Evolutionary conservation across 768 basidiomycete species (phyloP), one percentile per base, ranked within the genome.

Genomic region (Pleurotus ostreatus): DNA sequence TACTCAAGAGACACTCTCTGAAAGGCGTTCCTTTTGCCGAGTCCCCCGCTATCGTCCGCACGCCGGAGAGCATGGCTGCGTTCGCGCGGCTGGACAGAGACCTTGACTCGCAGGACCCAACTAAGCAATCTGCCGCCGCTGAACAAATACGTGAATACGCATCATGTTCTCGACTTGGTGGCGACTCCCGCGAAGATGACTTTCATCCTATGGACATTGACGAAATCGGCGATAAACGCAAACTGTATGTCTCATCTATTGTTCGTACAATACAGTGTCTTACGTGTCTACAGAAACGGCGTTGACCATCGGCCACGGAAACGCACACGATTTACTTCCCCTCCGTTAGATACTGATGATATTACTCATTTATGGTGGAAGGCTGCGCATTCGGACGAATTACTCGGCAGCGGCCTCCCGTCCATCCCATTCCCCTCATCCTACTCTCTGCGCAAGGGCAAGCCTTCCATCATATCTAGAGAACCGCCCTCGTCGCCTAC

Each of bases 281-380:
- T 54, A 20, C 11, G 22, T n/a, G 16, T 46, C 45, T 57, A 48
- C 46, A 72, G 70, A 56, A 75, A 70, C 56, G 73, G 71, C 9
- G 38, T 70, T 63, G 76, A 77, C 45, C 61, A 70, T 54, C 79
- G 84, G 39, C 81, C 86, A 6, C 78, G 80, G 39, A 92, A 91
- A 70, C 84, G 86, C 39, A 70, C 74, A 11, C 80, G 86, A 34
- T 77, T 78, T 20, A 74, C 69, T 1, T 70, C 76, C 12, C 76
- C 60, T 59, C 68, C 69, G 23, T 54, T 65, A 13, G 68, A 74
- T 39, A 74, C 72, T 16, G 71, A 74, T 55, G 80, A 81, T 41
- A 62, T 74, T 2, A 73, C 76, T 5, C 79, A 84, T 38, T 68
- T 86, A 5, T 93, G 91, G 91, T 92, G 90, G 90, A 75, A 80